phyloP scores from a whole-genome alignment of 441 rosid species.

The Eutrema salsugineum region DNA sequence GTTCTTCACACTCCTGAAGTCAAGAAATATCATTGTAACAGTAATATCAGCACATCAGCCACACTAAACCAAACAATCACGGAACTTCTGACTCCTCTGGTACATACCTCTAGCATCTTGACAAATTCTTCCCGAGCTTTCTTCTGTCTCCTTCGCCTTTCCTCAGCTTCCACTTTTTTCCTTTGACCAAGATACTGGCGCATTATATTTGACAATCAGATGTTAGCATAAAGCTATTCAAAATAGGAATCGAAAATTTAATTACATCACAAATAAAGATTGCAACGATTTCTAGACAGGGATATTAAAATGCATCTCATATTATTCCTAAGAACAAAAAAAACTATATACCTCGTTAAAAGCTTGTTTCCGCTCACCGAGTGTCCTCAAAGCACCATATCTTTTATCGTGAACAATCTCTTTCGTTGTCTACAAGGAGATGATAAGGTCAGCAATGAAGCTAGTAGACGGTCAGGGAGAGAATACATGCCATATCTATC shows the following conservation, averaged over 20 bases:
- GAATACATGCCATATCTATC: neutral
- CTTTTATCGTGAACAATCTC: slow-evolving; percentile 88
- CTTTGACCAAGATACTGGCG: slow-evolving; percentile 93
- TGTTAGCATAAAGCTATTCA: neutral
- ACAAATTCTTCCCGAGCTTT: slow-evolving; percentile 89
- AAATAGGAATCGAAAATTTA: neutral
- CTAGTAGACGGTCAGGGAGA: neutral
- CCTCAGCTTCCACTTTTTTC: slow-evolving; percentile 93
- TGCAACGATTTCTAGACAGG: neutral
- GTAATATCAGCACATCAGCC: slow-evolving; percentile 16
- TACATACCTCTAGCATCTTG: slow-evolving; percentile 91
- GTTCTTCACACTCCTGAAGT: slow-evolving; percentile 80
- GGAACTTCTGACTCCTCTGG: slow-evolving; percentile 4
- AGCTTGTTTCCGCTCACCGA: slow-evolving; percentile 98
- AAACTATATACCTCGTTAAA: slow-evolving; percentile 81
- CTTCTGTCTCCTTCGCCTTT: slow-evolving; percentile 90
- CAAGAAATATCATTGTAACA: slow-evolving; percentile 24
- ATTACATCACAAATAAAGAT: neutral
- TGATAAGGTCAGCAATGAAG: slow-evolving; percentile 30
- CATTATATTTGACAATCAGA: slow-evolving; percentile 22
- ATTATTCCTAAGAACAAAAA: neutral
- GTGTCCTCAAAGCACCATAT: slow-evolving; percentile 87
- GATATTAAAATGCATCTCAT: neutral
- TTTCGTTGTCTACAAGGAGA: slow-evolving; percentile 62
- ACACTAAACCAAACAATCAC: neutral